These are phyloP conservation scores for Apiospora sp. DNA, from an alignment of 2,329 filamentous ascomycete genomes.

Conservation along the genomic window DNA sequence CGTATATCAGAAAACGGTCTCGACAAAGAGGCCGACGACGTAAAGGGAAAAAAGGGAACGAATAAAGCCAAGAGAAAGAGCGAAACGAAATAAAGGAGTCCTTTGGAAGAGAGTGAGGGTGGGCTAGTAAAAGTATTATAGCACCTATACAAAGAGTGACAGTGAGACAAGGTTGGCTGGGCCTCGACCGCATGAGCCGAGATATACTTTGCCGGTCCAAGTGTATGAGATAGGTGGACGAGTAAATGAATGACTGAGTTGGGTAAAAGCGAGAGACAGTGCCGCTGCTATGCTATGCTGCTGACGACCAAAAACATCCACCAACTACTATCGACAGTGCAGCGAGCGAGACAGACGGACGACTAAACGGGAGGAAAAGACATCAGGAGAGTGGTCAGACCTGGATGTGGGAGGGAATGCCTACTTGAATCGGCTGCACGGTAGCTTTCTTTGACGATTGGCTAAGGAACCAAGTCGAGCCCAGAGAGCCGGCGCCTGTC, in stretches of 20 bases:
- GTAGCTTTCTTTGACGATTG: conserved; percentile 40
- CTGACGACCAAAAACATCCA: conserved; percentile 25
- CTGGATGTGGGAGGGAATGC: conserved; percentile 33
- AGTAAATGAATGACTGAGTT: conserved; percentile 26
- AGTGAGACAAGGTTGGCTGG: conserved; percentile 26
- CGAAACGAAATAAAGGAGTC: conserved; percentile 13
- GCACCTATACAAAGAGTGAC: conserved; percentile 19
- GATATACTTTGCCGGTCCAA: conserved; percentile 25
- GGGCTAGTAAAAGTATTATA: conserved; percentile 23
- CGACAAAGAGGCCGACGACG: conserved; percentile 6
- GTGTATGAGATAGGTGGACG: conserved; percentile 15
- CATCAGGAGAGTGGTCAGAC: conserved; percentile 32
- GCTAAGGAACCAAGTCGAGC: conserved; percentile 32
- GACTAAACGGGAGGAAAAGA: conserved; percentile 34
- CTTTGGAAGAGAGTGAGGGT: conserved; percentile 20
- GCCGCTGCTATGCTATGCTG: conserved; percentile 25
- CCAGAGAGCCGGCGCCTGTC: conserved; percentile 37
- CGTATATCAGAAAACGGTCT: conserved; percentile 5
- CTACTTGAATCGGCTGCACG: conserved; percentile 39
- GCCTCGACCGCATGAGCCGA: conserved; percentile 27
- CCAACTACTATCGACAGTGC: conserved; percentile 19
- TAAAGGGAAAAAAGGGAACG: not conserved
- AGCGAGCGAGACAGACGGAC: conserved; percentile 30
- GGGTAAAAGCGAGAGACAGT: conserved; percentile 28
- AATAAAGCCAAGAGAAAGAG: conserved; percentile 11